Evolutionary conservation across 2,329 filamentous ascomycete genomes (phyloP), one percentile per base, ranked within the genome.

Genomic region (Pseudogymnoascus sp.): DNA sequence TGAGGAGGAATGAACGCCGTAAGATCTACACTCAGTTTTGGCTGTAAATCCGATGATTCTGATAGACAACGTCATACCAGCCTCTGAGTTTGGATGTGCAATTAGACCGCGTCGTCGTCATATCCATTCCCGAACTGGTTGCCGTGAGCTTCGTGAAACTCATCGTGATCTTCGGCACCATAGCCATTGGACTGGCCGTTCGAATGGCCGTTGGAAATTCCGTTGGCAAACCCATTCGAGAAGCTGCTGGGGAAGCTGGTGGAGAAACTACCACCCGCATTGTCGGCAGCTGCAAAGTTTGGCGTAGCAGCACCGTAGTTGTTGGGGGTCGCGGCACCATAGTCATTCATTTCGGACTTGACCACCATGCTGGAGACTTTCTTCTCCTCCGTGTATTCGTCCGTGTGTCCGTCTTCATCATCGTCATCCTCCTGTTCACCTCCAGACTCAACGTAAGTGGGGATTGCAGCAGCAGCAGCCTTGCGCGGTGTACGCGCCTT

Each of bases 401-500:
- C 48, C 0, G 29, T 12, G 35, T 21, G 17, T 5, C 9, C 59
- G 3, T 59, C 51, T 3, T 59, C 51, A 7, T 64, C 62, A 13
- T 60, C 61, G 2, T 66, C 63, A 6, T 64, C 61, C 2, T 65
- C 64, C 7, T 21, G 21, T 4, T 55, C 48, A 3, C 29, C 48
- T 7, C 29, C 48, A 13, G 59, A 44, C 10, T 63, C 63, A 4
- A 35, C 58, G 4, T 66, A 66, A 7, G 21, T 27, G 7, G 31
- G 60, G n/a, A 17, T 9, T 8, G 61, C 29, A 35, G 17, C 31
- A 4, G 21, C 15, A 4, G 21, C 15, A 55, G 9, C 59, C 36
- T 59, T 59, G 51, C 35, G 41, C 2, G 51, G 48, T 3, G 42
- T 12, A 35, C 33, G 27, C 29, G 58, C 10, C 65, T 70, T 71